Base-by-base conservation (phyloP, 2,329 filamentous ascomycete species). In the Fusarium camptoceras region DNA sequence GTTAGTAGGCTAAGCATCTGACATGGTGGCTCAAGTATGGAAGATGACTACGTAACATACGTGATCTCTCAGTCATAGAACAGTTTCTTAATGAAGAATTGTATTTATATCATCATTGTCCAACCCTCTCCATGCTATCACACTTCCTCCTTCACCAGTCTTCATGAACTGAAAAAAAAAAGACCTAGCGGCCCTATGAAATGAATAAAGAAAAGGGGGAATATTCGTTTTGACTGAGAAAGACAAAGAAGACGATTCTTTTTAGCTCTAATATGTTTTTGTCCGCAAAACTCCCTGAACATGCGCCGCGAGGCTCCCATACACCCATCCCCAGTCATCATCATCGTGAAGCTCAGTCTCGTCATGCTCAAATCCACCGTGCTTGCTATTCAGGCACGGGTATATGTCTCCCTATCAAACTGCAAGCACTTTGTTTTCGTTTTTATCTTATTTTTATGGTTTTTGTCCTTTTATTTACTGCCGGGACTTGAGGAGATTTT, bases 401-500 rank as follows among this genome's bases (percentile, higher is more conserved):
- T 20, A 10, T 48, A 20, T 48, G 25, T 20, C 48, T 53, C 55
- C 47, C 57, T 43, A 39, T 47, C 20, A 53, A 55, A 58, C 28
- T 50, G n/a, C 16, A 42, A 55, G 47, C 51, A 22, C 51, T 22
- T 14, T 50, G 2, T 37, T 51, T 16, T 20, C 14, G 20, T n/a
- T 25, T 20, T 25, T 51, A 42, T 64, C 28, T 57, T 49, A 3
- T 63, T 25, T 51, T 49, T 43, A 22, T 56, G 37, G 44, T 30
- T 53, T 53, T 22, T 42, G 12, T 42, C 34, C 49, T 16, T 27
- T 42, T 48, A 24, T 61, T 62, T 76, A 78, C 64, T 77, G 75
- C 58, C 84, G 78, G 68, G 76, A 81, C 77, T 85, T 88, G 55
- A 89, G 74, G 43, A 91, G 82, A 14, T 81, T 83, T 69, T 87